Base-by-base conservation (phyloP, 176 grass and related monocot species). In the Carex littledalei region DNA sequence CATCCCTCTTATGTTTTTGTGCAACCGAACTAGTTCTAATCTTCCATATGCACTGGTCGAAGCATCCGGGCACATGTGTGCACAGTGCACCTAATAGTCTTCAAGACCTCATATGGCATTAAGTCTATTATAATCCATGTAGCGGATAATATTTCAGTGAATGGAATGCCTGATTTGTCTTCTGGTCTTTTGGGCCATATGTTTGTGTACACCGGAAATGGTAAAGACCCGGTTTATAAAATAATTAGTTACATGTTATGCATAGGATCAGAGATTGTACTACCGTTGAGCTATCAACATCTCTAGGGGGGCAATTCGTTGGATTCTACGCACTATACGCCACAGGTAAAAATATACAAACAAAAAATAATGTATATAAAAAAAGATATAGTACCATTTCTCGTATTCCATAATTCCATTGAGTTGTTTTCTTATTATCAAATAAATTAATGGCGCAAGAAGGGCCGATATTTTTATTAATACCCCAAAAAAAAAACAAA, bases 281-380 rank as follows among this genome's bases (percentile, higher is more conserved):
- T 68, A 68, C 53, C 32, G 81, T 63, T 83, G 22, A n/a, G 57
- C 59, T 67, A 62, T 83, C 81, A 68, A 83, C 62, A n/a, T 83
- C 81, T 83, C 10, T 50, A 8, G 16, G 21, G 21, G 65, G 21
- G 41, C 43, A 68, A 83, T 66, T 52, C 24, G 45, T 83, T 83
- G 43, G 81, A 63, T 83, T 68, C 24, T 66, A 52, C 26, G 50
- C 21, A 64, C 56, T 63, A 26, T 66, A 26, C 20, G 21, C 63
- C 63, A 83, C 81, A 9, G 16, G 81, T 83, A 68, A 22, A 68
- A 34, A 29, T 83, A 83, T 83, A 68, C 81, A 11, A 55, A 78
- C 74, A 56, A 78, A 54, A 32, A 56, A 54, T 41, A 52, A 24
- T 50, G 9, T 83, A 17, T 67, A 63, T 0, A 43, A 18, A 41